Evolutionary conservation across 1,284 basidiomycete genomes (phyloP), one percentile per base, ranked within the genome.

Genomic region (Leccinum fallax): DNA sequence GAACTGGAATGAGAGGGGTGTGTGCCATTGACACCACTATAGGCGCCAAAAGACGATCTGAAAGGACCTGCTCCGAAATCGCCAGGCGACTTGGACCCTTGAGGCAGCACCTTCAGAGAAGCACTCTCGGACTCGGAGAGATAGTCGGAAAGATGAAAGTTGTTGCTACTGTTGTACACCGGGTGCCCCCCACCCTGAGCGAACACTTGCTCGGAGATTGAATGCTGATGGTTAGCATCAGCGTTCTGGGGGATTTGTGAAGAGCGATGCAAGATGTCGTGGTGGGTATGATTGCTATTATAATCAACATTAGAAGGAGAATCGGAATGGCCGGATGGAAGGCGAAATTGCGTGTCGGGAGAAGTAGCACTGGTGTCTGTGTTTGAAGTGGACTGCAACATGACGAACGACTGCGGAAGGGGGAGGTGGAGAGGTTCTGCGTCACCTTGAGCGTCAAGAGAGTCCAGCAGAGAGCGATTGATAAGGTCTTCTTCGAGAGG

Each of bases 401-500:
- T 74, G 57, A 49, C 55, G 36, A 67, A 63, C 9, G 61, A 62
- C 59, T 72, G 74, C 19, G 67, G 66, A 38, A 64, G n/a, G 16
- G 70, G 65, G 5, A 67, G 78, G 76, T 62, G 81, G 51, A 81
- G 72, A 59, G 88, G 87, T 73, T 92, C 90, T 58, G 89, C 83
- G 83, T 92, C 90, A 60, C 87, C 88, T 75, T 90, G 86, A 61
- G 87, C 88, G 83, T 93, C 85, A 70, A 93, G 83, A 46, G 86
- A 88, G 74, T 89, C 90, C 67, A 93, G 79, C 62, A 93, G 82
- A 60, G 90, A 92, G 72, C 86, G 86, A 79, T 92, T 92, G 74
- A 93, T 91, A 69, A 86, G 86, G 77, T 89, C 90, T 83, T 92
- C 90, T 85, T 90, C 90, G 62, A 81, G 69, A 78, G 78, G 65